Conservation (phyloP, 163 green algal species). For the Chlorella variabilis region DNA sequence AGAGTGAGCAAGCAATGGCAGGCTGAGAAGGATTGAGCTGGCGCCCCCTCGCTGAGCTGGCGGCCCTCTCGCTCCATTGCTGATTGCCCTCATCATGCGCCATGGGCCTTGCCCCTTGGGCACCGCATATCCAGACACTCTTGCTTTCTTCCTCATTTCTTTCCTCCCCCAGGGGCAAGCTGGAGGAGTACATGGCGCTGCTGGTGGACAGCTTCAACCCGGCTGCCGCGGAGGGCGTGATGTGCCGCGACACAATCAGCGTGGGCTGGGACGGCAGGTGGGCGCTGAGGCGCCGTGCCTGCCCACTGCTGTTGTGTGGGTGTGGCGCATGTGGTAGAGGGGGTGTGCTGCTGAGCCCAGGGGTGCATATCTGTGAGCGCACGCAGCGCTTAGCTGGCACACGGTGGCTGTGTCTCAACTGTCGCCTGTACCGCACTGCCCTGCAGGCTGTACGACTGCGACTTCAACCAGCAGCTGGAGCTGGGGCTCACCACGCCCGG, state of each 20-base stretch:
- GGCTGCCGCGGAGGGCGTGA: slow-evolving; percentile 69
- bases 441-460: slow-evolving; percentile 89
- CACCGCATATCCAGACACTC: too few relatives aligned
- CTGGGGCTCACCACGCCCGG: slow-evolving; percentile 61
- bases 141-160: too few relatives aligned
- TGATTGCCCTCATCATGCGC: too few relatives aligned
- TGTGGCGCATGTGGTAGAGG: background rate
- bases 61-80: too few relatives aligned
- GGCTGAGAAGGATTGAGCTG: too few relatives aligned
- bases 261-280: slow-evolving; percentile 90
- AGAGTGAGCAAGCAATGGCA: slow-evolving; percentile 17
- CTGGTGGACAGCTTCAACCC: slow-evolving; percentile 93
- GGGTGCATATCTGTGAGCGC: too few relatives aligned
- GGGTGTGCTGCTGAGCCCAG: too few relatives aligned
- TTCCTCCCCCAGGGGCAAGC: slow-evolving; percentile 39
- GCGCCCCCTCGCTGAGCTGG: too few relatives aligned
- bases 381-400: too few relatives aligned
- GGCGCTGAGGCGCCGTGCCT: too few relatives aligned
- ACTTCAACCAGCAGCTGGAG: slow-evolving; percentile 99
- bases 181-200: slow-evolving; percentile 93
- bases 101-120: too few relatives aligned
- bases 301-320: background rate
- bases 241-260: slow-evolving; percentile 88
- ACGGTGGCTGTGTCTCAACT: background rate
- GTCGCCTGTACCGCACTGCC: too few relatives aligned